Evolutionary conservation across 208 protist species (phyloP), one percentile per base, ranked within the genome.

Genomic region (Leishmania mexicana): DNA sequence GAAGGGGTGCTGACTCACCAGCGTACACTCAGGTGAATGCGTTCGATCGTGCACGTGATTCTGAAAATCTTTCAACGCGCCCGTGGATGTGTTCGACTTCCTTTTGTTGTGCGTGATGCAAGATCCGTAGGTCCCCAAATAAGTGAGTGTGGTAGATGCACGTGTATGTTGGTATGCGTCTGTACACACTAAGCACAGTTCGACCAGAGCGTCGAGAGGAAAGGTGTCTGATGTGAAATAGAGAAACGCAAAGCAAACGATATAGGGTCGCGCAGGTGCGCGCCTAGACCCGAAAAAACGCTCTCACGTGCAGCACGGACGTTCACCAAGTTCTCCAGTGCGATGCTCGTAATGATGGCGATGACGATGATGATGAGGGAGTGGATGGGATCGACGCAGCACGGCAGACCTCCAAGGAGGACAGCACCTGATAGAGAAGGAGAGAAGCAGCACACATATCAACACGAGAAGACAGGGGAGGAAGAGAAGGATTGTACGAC

Each of bases 41-140:
- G 28, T 64, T 11, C n/a, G 58, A 64, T 8, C 28, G 28, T 64
- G 11, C 8, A 35, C 15, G 28, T 31, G 11, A 64, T 15, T 64
- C n/a, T 28, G 28, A 64, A 1, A 64, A 28, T 64, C 28, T 64
- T 31, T 64, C 28, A 28, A 64, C 15, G 54, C 13, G 21, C 28
- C 49, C 15, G n/a, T 78, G 5, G 81, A 70, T 62, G 38, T 84
- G 1, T 4, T 57, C 64, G 79, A 70, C 19, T 60, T 74, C 21
- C 35, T 77, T 58, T 38, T 73, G 17, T 42, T 49, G 13, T 51
- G 17, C 35, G 67, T 42, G 17, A 28, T 35, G 58, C 7, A 28
- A 64, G n/a, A 35, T 31, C 74, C 10, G 45, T 77, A 38, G 35
- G 67, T 4, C 15, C 67, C 1, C 21, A 35, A 35, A 31, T 15